Percentiles rank a stretch among this genome's conserved stretches.
Conservation (phyloP, 305 asterid genomes). For the Caryopteris hybrid region DNA sequence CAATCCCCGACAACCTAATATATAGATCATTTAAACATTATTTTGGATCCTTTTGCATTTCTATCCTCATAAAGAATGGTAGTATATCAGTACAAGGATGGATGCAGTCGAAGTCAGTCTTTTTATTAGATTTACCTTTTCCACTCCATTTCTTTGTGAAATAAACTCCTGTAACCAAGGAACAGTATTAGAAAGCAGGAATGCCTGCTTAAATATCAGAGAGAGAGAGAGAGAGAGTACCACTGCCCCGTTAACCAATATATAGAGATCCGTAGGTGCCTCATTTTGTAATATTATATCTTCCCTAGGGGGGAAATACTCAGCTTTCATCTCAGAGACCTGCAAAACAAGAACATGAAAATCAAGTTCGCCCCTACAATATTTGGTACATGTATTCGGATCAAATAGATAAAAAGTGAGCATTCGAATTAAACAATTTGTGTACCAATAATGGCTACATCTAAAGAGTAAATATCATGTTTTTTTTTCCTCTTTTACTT, state of each 20-base stretch:
- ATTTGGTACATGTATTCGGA: not conserved
- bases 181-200: conserved; percentile 14
- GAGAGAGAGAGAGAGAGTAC: conserved; percentile 32
- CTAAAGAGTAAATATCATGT: not conserved
- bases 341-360: conserved; percentile 18
- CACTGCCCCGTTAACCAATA: conserved; percentile 75
- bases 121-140: conserved; percentile 28
- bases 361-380: not conserved
- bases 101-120: not conserved
- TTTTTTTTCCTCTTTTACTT: too few relatives aligned
- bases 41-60: not conserved
- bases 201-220: not conserved
- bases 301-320: conserved; percentile 79
- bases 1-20: conserved; percentile 47
- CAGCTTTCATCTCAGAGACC: conserved; percentile 89
- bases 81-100: not conserved
- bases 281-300: conserved; percentile 82
- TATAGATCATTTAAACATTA: conserved; percentile 2
- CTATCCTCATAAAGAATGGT: not conserved
- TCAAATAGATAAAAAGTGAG: not conserved
- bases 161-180: conserved; percentile 50
- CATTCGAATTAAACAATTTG: not conserved
- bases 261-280: conserved; percentile 80
- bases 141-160: conserved; percentile 26
- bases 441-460: not conserved